These are phyloP conservation scores for Filobasidium uniguttulatum DNA, from an alignment of 1,284 basidiomycete genomes.

Conservation along the genomic window DNA sequence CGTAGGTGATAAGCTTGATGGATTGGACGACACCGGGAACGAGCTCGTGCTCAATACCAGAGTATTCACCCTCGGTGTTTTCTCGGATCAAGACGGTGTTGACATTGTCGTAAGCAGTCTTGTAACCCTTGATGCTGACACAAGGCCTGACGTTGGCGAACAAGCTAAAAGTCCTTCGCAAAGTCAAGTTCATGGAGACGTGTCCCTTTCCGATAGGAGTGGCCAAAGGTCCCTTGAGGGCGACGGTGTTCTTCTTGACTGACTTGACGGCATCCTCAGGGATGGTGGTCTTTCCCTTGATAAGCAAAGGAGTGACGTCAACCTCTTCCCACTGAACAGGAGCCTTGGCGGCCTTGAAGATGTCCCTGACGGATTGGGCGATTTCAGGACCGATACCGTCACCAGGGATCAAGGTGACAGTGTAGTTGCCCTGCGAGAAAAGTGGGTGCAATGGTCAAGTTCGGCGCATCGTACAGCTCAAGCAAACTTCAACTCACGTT, in stretches of 20 bases:
- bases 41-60: slow-evolving; percentile 90
- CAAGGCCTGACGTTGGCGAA: slow-evolving; percentile 98
- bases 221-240: slow-evolving; percentile 89
- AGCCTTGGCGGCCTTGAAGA: slow-evolving; percentile 78
- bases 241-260: slow-evolving; percentile 94
- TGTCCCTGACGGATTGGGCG: slow-evolving; percentile 84
- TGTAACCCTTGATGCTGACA: slow-evolving; percentile 88
- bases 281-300: slow-evolving; percentile 92
- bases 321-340: slow-evolving; percentile 99
- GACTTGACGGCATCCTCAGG: slow-evolving; percentile 82
- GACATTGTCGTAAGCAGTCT: slow-evolving; percentile 96
- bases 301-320: slow-evolving; percentile 83
- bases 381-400: slow-evolving; percentile 95
- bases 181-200: slow-evolving; percentile 92
- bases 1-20: slow-evolving; percentile 99
- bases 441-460: not conserved
- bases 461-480: not conserved
- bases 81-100: slow-evolving; percentile 97
- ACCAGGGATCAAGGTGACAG: slow-evolving; percentile 32
- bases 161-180: slow-evolving; percentile 91
- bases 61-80: slow-evolving; percentile 99
- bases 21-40: slow-evolving; percentile 98
- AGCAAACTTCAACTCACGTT: slow-evolving; percentile 47
- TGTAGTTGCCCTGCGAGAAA: slow-evolving; percentile 72
- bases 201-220: slow-evolving; percentile 98